Evolutionary conservation across 371 early-diverging fungal genomes (phyloP).

Genomic region (Actinomucor elegans): DNA sequence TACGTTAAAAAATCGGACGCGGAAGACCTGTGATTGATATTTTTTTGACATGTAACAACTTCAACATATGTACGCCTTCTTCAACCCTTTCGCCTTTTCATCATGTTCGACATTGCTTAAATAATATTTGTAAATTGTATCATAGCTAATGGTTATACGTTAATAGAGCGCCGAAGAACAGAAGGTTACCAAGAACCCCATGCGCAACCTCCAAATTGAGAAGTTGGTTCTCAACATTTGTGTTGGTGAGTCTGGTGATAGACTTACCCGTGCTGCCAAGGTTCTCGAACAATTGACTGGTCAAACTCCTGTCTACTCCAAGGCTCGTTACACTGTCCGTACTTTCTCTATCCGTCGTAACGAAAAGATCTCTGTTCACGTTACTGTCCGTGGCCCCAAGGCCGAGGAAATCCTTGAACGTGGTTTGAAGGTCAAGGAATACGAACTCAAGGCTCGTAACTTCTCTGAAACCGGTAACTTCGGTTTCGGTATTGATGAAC

Average conservation of each 20-base stretch:
- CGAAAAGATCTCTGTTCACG: slow-evolving; percentile 99
- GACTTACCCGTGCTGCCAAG: slow-evolving; percentile 99
- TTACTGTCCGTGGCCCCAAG: slow-evolving; percentile 95
- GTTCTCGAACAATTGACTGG: slow-evolving; percentile 99
- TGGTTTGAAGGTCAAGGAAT: slow-evolving; percentile 99
- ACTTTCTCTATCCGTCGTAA: slow-evolving; percentile 99
- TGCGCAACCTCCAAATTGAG: slow-evolving; percentile 97
- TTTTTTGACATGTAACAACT: too few relatives aligned
- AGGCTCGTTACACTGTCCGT: slow-evolving; percentile 99
- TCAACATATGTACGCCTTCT: too few relatives aligned
- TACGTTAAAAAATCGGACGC: too few relatives aligned
- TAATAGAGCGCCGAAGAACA: slow-evolving; percentile 68
- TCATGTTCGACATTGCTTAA: neutral
- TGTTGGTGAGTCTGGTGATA: slow-evolving; percentile 99
- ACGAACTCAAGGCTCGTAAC: slow-evolving; percentile 94
- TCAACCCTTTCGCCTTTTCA: too few relatives aligned
- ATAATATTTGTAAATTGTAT: too few relatives aligned
- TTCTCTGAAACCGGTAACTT: slow-evolving; percentile 99
- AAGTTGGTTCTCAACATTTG: slow-evolving; percentile 99
- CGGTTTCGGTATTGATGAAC: slow-evolving; percentile 99
- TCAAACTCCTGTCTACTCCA: slow-evolving; percentile 99
- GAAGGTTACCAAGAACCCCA: slow-evolving; percentile 77
- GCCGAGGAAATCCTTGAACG: slow-evolving; percentile 96
- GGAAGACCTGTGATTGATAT: too few relatives aligned
- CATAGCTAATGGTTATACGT: too few relatives aligned